Base-by-base conservation (phyloP, 2,329 filamentous ascomycete species). In the Cytospora chrysosperma region DNA sequence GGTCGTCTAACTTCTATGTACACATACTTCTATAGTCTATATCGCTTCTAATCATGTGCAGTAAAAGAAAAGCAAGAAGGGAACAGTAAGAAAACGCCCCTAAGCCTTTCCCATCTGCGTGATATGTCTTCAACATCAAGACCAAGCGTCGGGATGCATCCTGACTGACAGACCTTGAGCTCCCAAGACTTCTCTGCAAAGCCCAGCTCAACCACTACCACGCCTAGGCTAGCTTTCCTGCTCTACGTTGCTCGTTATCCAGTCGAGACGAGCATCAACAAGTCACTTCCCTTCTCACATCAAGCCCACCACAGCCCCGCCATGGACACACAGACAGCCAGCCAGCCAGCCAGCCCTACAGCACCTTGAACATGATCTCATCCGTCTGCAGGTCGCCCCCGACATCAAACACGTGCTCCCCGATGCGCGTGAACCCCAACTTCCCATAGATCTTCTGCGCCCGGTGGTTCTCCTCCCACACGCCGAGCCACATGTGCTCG, bases 401-500 rank as follows among this genome's bases (percentile, higher is more conserved):
- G 51, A 81, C 69, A 0, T 69, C 71, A 67, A 81, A 82, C 10
- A 76, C 74, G 65, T 81, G 78, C 12, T 70, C 43, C 0, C 80
- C 80, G 0, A 79, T 73, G 26, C 67, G 68, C 19, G 61, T 64
- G 61, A 77, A 82, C 0, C 79, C 80, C 68, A 75, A 72, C 67
- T 72, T 75, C 62, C 72, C 72, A 67, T 82, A 82, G 5, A 77
- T 71, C 37, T 63, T 72, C 27, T 74, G 71, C 0, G 79, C 78
- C 32, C 68, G 72, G 1, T 60, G 40, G 59, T 81, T 82, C 65
- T 80, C 76, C 57, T 82, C 77, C 79, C 79, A 82, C 12, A 81
- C 79, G 0, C 79, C 79, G 12, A 82, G 68, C 79, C 79, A 82
- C 21, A 81, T 70, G 28, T 75, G 70, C 56, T 68, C 70, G 34